Conservation (phyloP, 768 basidiomycete species). For the Leccinum arenicola region DNA sequence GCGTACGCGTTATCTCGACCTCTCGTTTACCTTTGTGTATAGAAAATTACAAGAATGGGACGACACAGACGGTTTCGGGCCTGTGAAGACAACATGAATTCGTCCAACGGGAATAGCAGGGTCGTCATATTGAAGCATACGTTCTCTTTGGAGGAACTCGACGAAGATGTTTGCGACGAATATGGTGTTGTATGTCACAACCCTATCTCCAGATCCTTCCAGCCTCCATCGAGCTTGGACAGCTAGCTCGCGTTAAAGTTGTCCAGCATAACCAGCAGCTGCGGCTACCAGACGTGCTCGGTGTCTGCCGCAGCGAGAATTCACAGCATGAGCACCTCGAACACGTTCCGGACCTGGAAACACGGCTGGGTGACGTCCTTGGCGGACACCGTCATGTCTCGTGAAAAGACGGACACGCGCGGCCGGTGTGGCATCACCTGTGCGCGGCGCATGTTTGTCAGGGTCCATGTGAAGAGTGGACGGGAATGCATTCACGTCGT, state of each 20-base stretch:
- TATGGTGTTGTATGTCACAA: neutral
- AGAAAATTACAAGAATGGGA: no score
- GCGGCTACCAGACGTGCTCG: neutral
- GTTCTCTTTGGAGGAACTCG: no score
- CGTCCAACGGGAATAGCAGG: no score
- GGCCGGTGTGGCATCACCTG: constrained; percentile 2
- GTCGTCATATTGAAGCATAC: no score
- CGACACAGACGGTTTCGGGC: no score
- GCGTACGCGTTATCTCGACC: no score
- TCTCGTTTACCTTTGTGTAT: no score
- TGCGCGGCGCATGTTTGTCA: constrained; percentile 7
- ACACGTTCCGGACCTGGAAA: constrained; percentile 5
- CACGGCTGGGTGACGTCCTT: neutral
- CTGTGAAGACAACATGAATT: no score
- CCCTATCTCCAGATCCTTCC: neutral
- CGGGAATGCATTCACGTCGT: neutral
- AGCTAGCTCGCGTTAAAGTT: neutral
- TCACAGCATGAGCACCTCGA: constrained; percentile 13
- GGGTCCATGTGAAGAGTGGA: neutral
- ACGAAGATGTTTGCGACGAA: no score
- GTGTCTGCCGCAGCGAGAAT: constrained; percentile 2
- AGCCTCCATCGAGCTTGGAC: neutral
- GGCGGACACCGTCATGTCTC: neutral
- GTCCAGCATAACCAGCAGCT: neutral
- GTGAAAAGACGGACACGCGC: constrained; percentile 10